phyloP scores from a whole-genome alignment of 1,284 basidiomycete species.

The Chalciporus sp. region DNA sequence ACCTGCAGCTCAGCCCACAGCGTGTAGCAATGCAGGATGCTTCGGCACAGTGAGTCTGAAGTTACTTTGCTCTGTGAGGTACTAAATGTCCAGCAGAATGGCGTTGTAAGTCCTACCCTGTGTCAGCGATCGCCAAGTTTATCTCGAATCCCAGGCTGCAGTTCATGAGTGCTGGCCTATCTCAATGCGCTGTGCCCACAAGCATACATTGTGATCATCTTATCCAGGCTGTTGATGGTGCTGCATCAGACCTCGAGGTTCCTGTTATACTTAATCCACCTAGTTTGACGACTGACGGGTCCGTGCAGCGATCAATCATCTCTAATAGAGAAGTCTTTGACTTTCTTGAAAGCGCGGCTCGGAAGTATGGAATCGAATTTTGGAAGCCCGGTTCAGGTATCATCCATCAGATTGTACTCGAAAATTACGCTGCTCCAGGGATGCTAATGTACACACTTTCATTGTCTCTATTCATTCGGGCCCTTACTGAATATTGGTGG shows the following conservation, averaged over 20 bases:
- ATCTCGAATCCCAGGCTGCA: constrained; percentile 67
- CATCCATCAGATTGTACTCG: constrained; percentile 98
- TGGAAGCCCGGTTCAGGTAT: constrained; percentile 97
- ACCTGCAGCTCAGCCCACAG: constrained; percentile 90
- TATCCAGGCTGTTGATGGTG: constrained; percentile 88
- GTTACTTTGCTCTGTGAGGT: background rate
- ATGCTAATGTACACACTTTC: constrained; percentile 70
- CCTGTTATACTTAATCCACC: background rate
- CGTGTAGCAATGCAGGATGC: constrained; percentile 99
- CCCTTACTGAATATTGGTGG: constrained; percentile 15
- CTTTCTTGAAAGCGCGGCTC: constrained; percentile 92
- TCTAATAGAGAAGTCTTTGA: constrained; percentile 98
- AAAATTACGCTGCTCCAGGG: constrained; percentile 93
- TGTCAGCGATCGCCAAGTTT: constrained; percentile 1
- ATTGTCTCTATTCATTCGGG: background rate
- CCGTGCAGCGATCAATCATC: constrained; percentile 73
- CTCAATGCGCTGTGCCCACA: constrained; percentile 82
- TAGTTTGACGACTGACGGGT: constrained; percentile 4
- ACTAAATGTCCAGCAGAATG: constrained; percentile 56
- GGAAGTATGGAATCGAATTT: constrained; percentile 95
- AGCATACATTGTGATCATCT: constrained; percentile 98
- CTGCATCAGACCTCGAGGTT: constrained; percentile 81
- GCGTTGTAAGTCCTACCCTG: constrained; percentile 56
- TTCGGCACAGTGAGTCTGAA: constrained; percentile 82
- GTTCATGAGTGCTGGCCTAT: constrained; percentile 97